Conservation (phyloP, 75 land plant species). For the Cupressus sempervirens region DNA sequence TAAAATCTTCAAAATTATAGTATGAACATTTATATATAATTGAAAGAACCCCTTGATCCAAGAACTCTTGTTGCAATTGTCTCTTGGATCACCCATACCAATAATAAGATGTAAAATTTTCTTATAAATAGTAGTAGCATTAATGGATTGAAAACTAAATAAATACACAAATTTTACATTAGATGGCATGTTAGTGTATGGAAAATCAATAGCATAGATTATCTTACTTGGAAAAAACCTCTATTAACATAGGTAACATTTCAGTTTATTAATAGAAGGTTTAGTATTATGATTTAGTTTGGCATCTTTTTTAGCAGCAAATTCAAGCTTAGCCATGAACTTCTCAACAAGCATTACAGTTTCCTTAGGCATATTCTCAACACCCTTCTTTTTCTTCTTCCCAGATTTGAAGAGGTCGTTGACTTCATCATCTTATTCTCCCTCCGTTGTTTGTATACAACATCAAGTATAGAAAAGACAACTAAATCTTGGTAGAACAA, state of each 20-base stretch:
- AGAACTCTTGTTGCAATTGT: conserved; percentile 91
- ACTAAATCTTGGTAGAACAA: neutral
- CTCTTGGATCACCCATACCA: conserved; percentile 41
- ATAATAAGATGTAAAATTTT: neutral
- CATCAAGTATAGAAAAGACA: neutral
- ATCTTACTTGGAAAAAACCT: conserved; percentile 82
- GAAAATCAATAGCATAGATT: neutral
- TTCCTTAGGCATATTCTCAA: conserved; percentile 75
- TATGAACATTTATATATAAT: conserved; percentile 75
- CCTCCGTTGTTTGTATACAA: conserved; percentile 73
- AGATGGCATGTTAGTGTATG: neutral
- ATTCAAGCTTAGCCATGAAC: conserved; percentile 89
- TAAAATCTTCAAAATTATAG: conserved; percentile 72
- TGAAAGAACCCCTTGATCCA: conserved; percentile 92
- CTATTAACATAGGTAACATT: conserved; percentile 72
- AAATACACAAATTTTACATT: neutral
- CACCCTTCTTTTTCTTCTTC: conserved; percentile 75
- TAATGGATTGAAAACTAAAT: neutral
- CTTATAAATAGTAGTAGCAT: neutral
- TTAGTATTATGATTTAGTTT: conserved; percentile 72
- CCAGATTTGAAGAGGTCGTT: no score
- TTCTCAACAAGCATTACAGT: conserved; percentile 82
- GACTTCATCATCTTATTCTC: conserved; percentile 84
- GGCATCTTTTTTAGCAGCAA: conserved; percentile 92
- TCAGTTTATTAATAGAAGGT: conserved; percentile 92